Percentiles rank a stretch among this genome's conserved stretches.
These are phyloP conservation scores for Vararia minispora DNA, from an alignment of 768 basidiomycete genomes.

Conservation along the genomic window DNA sequence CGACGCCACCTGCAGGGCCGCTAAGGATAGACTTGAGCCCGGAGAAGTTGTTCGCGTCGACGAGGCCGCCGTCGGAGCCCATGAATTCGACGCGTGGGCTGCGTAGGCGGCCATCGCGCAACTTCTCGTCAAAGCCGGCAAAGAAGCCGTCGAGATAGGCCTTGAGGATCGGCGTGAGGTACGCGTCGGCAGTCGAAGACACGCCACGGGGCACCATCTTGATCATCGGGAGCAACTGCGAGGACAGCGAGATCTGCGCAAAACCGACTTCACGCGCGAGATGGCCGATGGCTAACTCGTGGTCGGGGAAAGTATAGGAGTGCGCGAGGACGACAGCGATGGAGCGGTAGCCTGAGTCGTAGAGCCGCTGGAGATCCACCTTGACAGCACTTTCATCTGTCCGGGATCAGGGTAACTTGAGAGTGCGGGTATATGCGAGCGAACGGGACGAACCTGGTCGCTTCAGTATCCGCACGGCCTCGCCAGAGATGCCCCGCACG, in stretches of 20 bases:
- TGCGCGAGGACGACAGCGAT: conserved; percentile 86
- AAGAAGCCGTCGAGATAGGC: conserved; percentile 91
- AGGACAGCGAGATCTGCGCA: conserved; percentile 78
- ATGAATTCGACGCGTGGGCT: conserved; percentile 87
- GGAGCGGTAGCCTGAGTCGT: conserved; percentile 76
- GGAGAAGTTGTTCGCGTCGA: conserved; percentile 76
- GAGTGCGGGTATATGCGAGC: conserved; percentile 1
- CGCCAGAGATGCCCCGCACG: conserved; percentile 75
- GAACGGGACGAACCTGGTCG: conserved; percentile 42
- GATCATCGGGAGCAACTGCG: conserved; percentile 86
- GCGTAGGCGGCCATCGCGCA: conserved; percentile 44
- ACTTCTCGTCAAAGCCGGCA: conserved; percentile 68
- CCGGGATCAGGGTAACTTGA: background rate
- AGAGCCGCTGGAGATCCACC: conserved; percentile 56
- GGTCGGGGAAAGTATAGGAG: conserved; percentile 85
- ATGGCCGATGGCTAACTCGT: conserved; percentile 63
- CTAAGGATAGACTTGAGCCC: conserved; percentile 90
- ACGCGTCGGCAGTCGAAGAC: conserved; percentile 90
- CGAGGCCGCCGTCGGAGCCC: conserved; percentile 84
- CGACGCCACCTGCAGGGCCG: conserved; percentile 92
- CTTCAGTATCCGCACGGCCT: conserved; percentile 76
- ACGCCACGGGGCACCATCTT: conserved; percentile 91
- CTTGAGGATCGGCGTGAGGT: conserved; percentile 80
- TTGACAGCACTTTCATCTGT: conserved; percentile 44
- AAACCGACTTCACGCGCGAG: conserved; percentile 81